These are phyloP conservation scores for Wallacemonas sp. DNA, from an alignment of 208 protist species.

Conservation along the genomic window DNA sequence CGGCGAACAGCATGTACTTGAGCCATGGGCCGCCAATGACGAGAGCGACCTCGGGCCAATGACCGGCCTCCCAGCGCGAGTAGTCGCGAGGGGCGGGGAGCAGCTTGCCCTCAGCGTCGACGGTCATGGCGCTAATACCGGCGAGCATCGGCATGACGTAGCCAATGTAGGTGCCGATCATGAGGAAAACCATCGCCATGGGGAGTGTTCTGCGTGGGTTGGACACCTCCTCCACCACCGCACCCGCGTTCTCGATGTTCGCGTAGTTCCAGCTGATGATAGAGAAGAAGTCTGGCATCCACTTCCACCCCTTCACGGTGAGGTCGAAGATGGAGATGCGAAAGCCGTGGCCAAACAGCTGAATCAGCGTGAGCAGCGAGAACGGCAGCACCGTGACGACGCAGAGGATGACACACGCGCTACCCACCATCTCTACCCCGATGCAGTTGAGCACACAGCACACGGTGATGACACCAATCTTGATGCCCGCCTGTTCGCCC, in stretches of 20 bases:
- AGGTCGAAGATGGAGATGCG: slow-evolving; percentile 65
- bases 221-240: slow-evolving; percentile 72
- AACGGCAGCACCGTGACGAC: slow-evolving; percentile 68
- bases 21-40: slow-evolving; percentile 62
- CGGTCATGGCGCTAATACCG: slow-evolving; percentile 71
- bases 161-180: slow-evolving; percentile 72
- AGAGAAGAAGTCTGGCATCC: slow-evolving; percentile 63
- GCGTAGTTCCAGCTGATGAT: slow-evolving; percentile 90
- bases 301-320: slow-evolving; percentile 45
- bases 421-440: slow-evolving; percentile 76
- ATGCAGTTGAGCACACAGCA: slow-evolving; percentile 74
- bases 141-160: slow-evolving; percentile 81
- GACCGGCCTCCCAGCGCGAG: slow-evolving; percentile 61
- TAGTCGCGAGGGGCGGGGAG: slow-evolving; percentile 45
- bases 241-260: slow-evolving; percentile 85
- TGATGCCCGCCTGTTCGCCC: slow-evolving; percentile 39
- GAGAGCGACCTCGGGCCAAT: slow-evolving; percentile 71
- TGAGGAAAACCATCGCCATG: slow-evolving; percentile 59
- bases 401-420: slow-evolving; percentile 58
- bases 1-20: slow-evolving; percentile 77
- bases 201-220: slow-evolving; percentile 60
- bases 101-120: slow-evolving; percentile 7
- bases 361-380: slow-evolving; percentile 58
- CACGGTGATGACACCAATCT: slow-evolving; percentile 57
- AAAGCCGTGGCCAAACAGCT: slow-evolving; percentile 70